Percentiles rank a stretch among this genome's conserved stretches.
Evolutionary conservation across 148 eudicot species (phyloP).

Genomic region (Fagopyrum homotropicum): DNA sequence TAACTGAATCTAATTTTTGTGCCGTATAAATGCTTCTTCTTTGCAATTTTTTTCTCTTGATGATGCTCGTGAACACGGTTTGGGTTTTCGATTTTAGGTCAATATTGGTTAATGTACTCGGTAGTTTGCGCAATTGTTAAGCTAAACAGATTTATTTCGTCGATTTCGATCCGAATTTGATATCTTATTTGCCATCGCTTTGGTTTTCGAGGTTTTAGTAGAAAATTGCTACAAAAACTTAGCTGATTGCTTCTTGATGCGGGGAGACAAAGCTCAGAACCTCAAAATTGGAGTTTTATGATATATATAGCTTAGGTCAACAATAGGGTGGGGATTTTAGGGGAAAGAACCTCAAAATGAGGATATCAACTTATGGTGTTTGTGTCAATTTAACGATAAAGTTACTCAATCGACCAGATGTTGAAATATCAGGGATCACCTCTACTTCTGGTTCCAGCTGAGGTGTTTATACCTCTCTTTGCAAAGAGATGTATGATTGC

Average conservation of each 20-base stretch:
- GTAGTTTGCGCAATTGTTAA: background rate
- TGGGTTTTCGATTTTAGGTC: background rate
- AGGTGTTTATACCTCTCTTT: background rate
- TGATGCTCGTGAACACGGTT: background rate
- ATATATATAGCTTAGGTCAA: too few relatives aligned
- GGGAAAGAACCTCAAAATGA: background rate
- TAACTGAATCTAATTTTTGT: background rate
- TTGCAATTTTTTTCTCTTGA: background rate
- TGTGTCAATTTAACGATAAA: background rate
- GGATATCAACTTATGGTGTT: background rate
- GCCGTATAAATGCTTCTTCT: background rate
- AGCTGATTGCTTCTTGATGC: background rate
- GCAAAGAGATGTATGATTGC: background rate
- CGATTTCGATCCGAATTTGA: conserved; percentile 1
- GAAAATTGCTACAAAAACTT: background rate
- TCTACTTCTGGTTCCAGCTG: background rate
- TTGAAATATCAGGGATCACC: background rate
- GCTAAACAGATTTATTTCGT: background rate
- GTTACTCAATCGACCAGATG: too few relatives aligned
- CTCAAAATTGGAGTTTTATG: background rate
- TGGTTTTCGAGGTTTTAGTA: background rate
- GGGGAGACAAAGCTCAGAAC: too few relatives aligned
- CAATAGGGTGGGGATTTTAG: too few relatives aligned
- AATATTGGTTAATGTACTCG: background rate
- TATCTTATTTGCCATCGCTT: background rate